These are phyloP conservation scores for Verticillium longisporum DNA, from an alignment of 2,329 filamentous ascomycete genomes.

Conservation along the genomic window DNA sequence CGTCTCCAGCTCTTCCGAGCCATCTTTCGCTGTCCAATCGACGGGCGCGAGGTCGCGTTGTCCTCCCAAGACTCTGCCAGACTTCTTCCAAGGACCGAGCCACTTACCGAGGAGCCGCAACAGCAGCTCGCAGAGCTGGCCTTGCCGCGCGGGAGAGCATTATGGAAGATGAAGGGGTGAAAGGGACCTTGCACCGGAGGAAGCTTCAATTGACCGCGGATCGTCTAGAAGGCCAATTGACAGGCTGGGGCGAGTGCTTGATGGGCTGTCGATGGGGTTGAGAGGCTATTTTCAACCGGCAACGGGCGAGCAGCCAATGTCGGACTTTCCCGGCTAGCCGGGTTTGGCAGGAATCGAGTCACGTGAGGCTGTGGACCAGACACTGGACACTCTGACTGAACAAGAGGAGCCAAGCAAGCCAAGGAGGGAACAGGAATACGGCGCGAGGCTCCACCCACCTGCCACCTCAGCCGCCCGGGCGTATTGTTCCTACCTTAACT, in stretches of 20 bases:
- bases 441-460: background rate
- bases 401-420: background rate
- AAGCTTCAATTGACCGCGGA: constrained; percentile 39
- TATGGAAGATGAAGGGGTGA: constrained; percentile 37
- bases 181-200: constrained; percentile 34
- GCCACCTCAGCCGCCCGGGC: background rate
- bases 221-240: constrained; percentile 3
- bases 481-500: background rate
- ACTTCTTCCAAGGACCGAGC: constrained; percentile 8
- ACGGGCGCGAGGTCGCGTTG: background rate
- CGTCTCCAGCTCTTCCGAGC: background rate
- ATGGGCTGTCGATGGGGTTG: background rate
- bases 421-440: background rate
- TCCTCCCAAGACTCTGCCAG: background rate
- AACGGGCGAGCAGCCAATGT: background rate
- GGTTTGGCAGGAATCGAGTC: background rate
- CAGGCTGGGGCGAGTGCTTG: constrained; percentile 1
- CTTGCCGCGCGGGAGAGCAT: constrained; percentile 98
- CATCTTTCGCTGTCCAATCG: background rate
- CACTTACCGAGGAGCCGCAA: constrained; percentile 81
- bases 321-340: background rate
- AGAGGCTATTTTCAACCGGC: constrained; percentile 2
- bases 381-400: background rate
- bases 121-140: constrained; percentile 86
- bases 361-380: background rate